Evolutionary conservation across 164 flowering plant species (phyloP), one percentile per base, ranked within the genome.

Genomic region (Vitis cinerea): DNA sequence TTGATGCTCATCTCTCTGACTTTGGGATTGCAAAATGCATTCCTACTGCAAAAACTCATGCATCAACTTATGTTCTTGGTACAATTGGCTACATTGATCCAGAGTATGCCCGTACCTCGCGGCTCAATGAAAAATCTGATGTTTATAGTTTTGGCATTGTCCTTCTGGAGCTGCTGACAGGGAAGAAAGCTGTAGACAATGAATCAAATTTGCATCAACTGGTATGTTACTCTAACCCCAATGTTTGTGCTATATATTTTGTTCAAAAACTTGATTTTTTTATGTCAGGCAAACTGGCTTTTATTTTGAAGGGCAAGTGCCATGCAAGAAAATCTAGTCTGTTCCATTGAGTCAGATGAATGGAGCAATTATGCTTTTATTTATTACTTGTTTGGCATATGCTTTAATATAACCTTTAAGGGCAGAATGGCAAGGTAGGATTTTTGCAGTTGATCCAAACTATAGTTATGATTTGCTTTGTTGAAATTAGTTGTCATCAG

Each of bases 71-170:
- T 75, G 93, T 95, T 63, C 77, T 95, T 72, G 98, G 99, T 27
- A 95, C 99, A 29, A 91, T 95, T 53, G 98, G 99, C 52, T 95
- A 95, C 74, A 95, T 95, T 53, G 99, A 95, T 52, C 99, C 99
- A 0, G 99, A 91, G 69, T 95, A 95, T 83, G 99, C 99, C 9
- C 76, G 92, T 9, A 95, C 97, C 54, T 91, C 97, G 17, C 75
- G 94, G 17, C 83, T 95, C 0, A 95, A 69, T 68, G 98, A 93
- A 64, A 95, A 92, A 55, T 95, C 99, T 1, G 98, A 95, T 79
- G 92, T 95, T 8, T 95, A 95, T 69, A 95, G 99, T 81, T 95
- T 91, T 72, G 99, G 98, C 14, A 76, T 95, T 66, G 99, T 95
- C 55, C 97, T 95, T 61, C 81, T 95, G 52, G 99, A 95, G 81